Conservation (phyloP, 805 yeast genomes). For the Saturnispora mendoncae region DNA sequence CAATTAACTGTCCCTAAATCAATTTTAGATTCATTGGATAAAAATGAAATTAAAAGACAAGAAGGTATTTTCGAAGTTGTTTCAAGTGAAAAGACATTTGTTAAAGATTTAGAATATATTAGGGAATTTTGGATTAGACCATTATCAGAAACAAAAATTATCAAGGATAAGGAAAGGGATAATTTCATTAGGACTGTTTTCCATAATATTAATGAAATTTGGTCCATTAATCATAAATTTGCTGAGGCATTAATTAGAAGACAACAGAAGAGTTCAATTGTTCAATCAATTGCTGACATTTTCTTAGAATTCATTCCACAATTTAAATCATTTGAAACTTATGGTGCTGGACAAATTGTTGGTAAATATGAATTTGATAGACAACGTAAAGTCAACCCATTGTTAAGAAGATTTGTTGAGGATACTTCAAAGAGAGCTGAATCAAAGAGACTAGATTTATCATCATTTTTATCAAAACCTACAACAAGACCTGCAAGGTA, state of each 20-base stretch:
- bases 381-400: conserved; percentile 81
- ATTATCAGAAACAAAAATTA: conserved; percentile 72
- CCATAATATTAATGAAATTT: conserved; percentile 80
- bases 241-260: conserved; percentile 85
- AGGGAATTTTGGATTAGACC: conserved; percentile 94
- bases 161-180: conserved; percentile 83
- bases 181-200: conserved; percentile 88
- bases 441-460: conserved; percentile 80
- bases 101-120: conserved; percentile 85
- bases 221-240: conserved; percentile 71
- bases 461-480: conserved; percentile 89
- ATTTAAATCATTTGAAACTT: conserved; percentile 86
- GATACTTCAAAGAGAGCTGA: conserved; percentile 82
- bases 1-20: conserved; percentile 81
- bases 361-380: conserved; percentile 94
- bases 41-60: conserved; percentile 83
- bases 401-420: conserved; percentile 88
- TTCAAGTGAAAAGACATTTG: conserved; percentile 90
- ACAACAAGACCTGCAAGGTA: conserved; percentile 94
- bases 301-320: conserved; percentile 74
- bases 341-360: conserved; percentile 91
- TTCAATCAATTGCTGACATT: conserved; percentile 79
- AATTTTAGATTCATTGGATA: conserved; percentile 68
- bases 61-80: conserved; percentile 91
- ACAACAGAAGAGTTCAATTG: conserved; percentile 78